These are phyloP conservation scores for Lentinula lateritia DNA, from an alignment of 768 basidiomycete genomes.

Conservation along the genomic window DNA sequence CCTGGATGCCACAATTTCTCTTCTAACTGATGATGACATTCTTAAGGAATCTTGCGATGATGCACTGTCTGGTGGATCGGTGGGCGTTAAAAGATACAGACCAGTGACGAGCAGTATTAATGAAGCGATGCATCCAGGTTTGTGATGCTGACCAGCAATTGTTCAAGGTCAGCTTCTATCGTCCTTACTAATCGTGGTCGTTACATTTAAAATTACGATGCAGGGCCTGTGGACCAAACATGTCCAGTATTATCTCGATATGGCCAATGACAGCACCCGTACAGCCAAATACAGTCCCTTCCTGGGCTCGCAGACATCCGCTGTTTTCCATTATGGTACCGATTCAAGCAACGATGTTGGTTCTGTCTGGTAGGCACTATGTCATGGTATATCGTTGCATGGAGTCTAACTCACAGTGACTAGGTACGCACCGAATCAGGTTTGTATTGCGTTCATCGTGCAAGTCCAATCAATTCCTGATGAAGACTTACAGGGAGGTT, in stretches of 20 bases:
- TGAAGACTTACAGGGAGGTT: slow-evolving; percentile 25
- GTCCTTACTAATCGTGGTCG: background rate
- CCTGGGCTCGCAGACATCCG: slow-evolving; percentile 35
- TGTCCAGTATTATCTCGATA: slow-evolving; percentile 43
- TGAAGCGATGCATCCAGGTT: background rate
- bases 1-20: slow-evolving; percentile 41
- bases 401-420: background rate
- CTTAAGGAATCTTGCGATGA: slow-evolving; percentile 51
- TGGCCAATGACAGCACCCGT: slow-evolving; percentile 34
- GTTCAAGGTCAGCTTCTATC: slow-evolving; percentile 28
- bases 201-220: background rate
- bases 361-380: slow-evolving; percentile 32
- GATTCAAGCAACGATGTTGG: slow-evolving; percentile 35
- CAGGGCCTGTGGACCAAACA: slow-evolving; percentile 52
- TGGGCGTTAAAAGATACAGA: background rate
- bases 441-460: slow-evolving; percentile 5
- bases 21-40: slow-evolving; percentile 33
- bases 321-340: slow-evolving; percentile 38
- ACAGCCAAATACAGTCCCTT: slow-evolving; percentile 37
- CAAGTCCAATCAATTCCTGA: background rate
- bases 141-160: slow-evolving; percentile 49
- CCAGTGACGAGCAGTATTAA: background rate
- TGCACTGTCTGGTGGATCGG: slow-evolving; percentile 27
- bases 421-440: slow-evolving; percentile 29
- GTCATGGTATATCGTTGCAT: background rate